Percentiles rank a stretch among this genome's conserved stretches.
phyloP scores from a whole-genome alignment of 1,284 basidiomycete species.

The Agroathelia rolfsii region DNA sequence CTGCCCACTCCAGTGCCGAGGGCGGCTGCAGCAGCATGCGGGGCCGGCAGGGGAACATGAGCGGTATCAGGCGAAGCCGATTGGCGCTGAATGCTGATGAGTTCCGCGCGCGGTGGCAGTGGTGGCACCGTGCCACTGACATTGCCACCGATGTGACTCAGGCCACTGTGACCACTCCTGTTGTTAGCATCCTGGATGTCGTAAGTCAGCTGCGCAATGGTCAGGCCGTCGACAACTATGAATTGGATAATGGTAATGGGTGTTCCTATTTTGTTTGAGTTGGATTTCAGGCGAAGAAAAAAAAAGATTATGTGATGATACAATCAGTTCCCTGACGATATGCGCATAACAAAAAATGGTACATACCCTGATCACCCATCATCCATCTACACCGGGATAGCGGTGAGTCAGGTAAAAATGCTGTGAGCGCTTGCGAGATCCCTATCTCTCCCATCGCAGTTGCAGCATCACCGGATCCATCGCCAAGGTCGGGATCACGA shows the following conservation, averaged over 20 bases:
- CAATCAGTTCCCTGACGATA: too few species aligned
- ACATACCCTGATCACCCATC: conserved; percentile 35
- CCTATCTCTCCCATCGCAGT: too few species aligned
- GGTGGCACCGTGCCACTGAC: too few species aligned
- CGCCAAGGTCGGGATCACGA: conserved; percentile 30
- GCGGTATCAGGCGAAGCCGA: conserved; percentile 20
- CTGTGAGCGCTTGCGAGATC: conserved; percentile 22
- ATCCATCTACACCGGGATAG: conserved; percentile 47
- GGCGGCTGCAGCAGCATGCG: too few species aligned
- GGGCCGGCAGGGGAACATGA: too few species aligned
- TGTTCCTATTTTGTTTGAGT: conserved; percentile 37
- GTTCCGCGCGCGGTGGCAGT: conserved; percentile 44
- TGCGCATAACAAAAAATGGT: conserved; percentile 3
- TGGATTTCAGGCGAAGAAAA: too few species aligned
- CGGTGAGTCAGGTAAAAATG: conserved; percentile 51
- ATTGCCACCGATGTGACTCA: too few species aligned
- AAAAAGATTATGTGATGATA: too few species aligned
- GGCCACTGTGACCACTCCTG: too few species aligned
- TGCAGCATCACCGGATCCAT: conserved; percentile 36
- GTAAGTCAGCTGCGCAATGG: conserved; percentile 54
- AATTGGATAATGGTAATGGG: conserved; percentile 54
- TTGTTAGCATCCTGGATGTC: conserved; percentile 59
- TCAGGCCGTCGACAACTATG: conserved; percentile 51
- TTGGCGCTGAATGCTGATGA: conserved; percentile 43
- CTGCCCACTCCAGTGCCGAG: too few species aligned